Evolutionary conservation across 139 green algal species (phyloP).

Genomic region (Astrephomene gubernaculifera): DNA sequence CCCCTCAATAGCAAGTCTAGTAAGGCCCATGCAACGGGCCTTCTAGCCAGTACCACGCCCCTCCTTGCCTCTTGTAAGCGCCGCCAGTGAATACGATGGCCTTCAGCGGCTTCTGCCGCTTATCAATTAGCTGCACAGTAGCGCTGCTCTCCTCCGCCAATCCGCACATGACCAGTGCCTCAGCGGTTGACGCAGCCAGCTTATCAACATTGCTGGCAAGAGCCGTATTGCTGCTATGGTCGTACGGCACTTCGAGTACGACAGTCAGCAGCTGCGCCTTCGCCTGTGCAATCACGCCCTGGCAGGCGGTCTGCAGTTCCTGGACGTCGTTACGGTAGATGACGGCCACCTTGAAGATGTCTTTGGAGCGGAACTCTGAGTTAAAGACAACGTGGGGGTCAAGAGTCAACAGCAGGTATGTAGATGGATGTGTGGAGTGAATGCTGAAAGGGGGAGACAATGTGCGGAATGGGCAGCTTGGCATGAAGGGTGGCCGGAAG

Average conservation of each 20-base stretch:
- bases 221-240: background rate
- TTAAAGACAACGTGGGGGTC: too few relatives aligned
- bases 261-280: background rate
- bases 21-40: too few relatives aligned
- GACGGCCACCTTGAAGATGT: constrained; percentile 11
- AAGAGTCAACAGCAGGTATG: too few relatives aligned
- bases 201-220: background rate
- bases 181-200: background rate
- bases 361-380: constrained; percentile 19
- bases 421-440: background rate
- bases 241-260: background rate
- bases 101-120: constrained; percentile 29
- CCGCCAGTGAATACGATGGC: constrained; percentile 40
- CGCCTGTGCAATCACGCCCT: background rate
- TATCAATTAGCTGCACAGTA: background rate
- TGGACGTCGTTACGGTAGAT: constrained; percentile 9
- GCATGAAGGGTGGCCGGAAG: too few relatives aligned
- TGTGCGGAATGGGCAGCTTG: too few relatives aligned
- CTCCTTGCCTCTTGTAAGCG: constrained; percentile 5
- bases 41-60: too few relatives aligned
- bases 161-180: constrained; percentile 27
- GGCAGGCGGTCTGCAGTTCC: background rate
- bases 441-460: background rate
- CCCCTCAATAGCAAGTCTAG: too few relatives aligned
- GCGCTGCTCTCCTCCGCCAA: background rate